A percentile compares a stretch with the other conserved stretches of the same genome.
phyloP scores from a whole-genome alignment of 371 early-diverging fungal species.

The Saksenaea oblongispora region DNA sequence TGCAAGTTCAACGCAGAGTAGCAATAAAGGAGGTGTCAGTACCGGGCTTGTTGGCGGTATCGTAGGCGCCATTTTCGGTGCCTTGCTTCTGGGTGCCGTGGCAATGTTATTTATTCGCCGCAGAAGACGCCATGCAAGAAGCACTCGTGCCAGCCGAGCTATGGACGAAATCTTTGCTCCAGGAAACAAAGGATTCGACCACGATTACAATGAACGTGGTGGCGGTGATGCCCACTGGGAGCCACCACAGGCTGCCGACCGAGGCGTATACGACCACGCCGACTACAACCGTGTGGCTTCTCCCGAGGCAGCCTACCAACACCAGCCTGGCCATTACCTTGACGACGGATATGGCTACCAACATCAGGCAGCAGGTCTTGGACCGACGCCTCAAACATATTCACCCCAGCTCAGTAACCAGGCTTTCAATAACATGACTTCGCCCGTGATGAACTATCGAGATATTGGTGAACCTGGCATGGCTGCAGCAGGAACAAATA shows the following conservation, averaged over 20 bases:
- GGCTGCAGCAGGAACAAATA: neutral
- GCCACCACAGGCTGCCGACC: neutral
- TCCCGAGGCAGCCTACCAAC: neutral
- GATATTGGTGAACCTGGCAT: neutral
- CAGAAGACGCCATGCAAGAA: constrained; percentile 2
- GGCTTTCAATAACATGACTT: constrained; percentile 9
- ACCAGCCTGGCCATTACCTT: neutral
- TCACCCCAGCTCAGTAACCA: constrained; percentile 7
- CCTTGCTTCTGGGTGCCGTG: constrained; percentile 5
- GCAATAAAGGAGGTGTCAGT: constrained; percentile 3
- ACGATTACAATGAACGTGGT: neutral
- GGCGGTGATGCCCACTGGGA: neutral
- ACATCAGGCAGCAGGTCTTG: neutral
- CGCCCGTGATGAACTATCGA: constrained; percentile 5
- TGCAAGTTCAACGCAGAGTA: neutral
- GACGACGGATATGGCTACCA: neutral
- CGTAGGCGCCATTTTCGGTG: neutral
- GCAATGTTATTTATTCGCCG: constrained; percentile 8
- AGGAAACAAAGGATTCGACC: constrained; percentile 5
- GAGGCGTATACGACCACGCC: neutral
- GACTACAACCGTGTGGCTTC: neutral
- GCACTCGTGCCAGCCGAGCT: constrained; percentile 10
- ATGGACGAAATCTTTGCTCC: constrained; percentile 13
- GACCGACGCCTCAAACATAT: constrained; percentile 1
- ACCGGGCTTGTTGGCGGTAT: constrained; percentile 4